phyloP scores from a whole-genome alignment of 371 early-diverging fungal species.

The Mortierella sp. region DNA sequence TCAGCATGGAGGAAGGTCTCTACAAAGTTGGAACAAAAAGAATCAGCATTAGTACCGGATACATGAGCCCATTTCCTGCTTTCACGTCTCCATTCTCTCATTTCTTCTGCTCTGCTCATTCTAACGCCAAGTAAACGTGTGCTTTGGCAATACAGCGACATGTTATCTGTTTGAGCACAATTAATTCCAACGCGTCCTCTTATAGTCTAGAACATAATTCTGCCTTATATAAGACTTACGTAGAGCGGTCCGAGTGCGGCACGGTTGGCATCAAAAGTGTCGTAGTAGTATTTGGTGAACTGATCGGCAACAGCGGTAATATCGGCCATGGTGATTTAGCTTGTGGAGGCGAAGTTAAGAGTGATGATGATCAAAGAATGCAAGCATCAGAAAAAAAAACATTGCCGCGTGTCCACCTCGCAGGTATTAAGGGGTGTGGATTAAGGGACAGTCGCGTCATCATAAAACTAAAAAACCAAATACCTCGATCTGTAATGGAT shows the following conservation, averaged over 20 bases:
- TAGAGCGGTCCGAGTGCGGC: constrained; percentile 75
- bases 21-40: constrained; percentile 36
- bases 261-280: constrained; percentile 81
- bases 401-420: background rate
- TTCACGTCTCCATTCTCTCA: background rate
- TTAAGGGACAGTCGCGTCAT: too few species aligned
- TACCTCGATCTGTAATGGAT: too few species aligned
- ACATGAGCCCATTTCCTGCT: too few species aligned
- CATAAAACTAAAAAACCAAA: too few species aligned
- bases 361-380: constrained; percentile 1
- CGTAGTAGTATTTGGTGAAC: constrained; percentile 89
- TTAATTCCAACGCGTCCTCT: too few species aligned
- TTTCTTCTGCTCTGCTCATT: too few species aligned
- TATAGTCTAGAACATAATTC: background rate
- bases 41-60: too few species aligned
- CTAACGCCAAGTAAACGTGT: too few species aligned
- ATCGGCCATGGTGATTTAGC: constrained; percentile 30
- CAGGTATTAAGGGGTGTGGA: too few species aligned
- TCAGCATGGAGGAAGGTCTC: constrained; percentile 85
- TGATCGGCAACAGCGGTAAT: constrained; percentile 67
- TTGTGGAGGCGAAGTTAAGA: background rate
- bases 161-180: too few species aligned
- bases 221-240: constrained; percentile 59
- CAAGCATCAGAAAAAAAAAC: background rate
- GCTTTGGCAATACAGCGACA: too few species aligned